These are phyloP conservation scores for Potentilla sterilis DNA, from an alignment of 306 rosid genomes.

Conservation along the genomic window DNA sequence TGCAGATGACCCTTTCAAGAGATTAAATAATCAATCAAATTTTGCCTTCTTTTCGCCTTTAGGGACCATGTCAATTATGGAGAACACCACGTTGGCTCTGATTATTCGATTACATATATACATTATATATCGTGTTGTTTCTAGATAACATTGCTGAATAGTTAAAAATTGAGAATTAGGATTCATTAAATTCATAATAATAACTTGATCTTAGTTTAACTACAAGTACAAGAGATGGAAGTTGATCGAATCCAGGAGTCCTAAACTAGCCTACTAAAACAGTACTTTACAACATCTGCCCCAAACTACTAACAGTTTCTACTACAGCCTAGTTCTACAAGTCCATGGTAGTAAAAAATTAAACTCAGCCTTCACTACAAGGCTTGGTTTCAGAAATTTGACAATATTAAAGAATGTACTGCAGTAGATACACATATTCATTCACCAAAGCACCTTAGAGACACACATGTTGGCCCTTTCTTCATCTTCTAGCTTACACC, in stretches of 20 bases:
- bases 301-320: slow-evolving; percentile 1
- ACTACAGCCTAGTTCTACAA: not conserved
- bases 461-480: not conserved
- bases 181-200: no score
- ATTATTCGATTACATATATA: no score
- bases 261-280: slow-evolving; percentile 4
- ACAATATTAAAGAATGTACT: slow-evolving; percentile 5
- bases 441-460: slow-evolving; percentile 9
- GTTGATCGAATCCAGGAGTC: not conserved
- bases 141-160: no score
- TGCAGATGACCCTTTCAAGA: not conserved
- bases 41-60: not conserved
- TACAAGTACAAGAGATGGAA: not conserved
- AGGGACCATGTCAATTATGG: slow-evolving; percentile 8
- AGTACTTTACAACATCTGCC: slow-evolving; percentile 15
- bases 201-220: not conserved
- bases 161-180: not conserved
- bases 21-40: not conserved
- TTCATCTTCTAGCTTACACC: not conserved
- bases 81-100: not conserved
- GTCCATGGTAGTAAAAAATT: slow-evolving; percentile 2
- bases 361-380: not conserved
- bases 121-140: no score
- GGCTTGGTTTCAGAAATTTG: not conserved
- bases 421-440: not conserved